Evolutionary conservation across 2,329 filamentous ascomycete species (phyloP).

Genomic region (Ophiosphaerella narmari): DNA sequence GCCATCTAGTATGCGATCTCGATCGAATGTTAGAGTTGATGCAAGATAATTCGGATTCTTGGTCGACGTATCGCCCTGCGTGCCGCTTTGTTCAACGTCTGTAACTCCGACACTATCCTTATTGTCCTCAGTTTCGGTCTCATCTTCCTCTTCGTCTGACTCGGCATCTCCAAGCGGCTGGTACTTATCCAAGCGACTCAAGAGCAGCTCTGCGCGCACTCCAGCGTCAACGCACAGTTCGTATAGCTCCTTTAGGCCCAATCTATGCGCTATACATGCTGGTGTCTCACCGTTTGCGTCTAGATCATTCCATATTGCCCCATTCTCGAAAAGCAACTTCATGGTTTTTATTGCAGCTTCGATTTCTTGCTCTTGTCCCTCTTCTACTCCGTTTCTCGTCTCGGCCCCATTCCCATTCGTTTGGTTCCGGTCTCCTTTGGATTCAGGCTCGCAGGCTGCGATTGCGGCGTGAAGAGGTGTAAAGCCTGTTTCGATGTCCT

Average conservation of each 20-base stretch:
- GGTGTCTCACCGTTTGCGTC: constrained; percentile 87
- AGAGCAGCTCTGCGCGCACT: constrained; percentile 84
- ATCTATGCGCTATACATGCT: constrained; percentile 75
- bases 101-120: constrained; percentile 28
- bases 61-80: constrained; percentile 41
- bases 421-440: constrained; percentile 27
- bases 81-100: constrained; percentile 32
- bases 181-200: constrained; percentile 82
- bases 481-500: constrained; percentile 83
- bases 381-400: constrained; percentile 27
- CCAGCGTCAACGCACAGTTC: constrained; percentile 85
- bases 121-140: constrained; percentile 41
- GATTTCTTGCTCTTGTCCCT: constrained; percentile 41
- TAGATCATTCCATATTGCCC: constrained; percentile 97
- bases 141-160: constrained; percentile 53
- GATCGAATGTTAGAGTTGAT: constrained; percentile 54
- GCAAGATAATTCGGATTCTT: constrained; percentile 55
- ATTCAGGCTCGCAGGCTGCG: constrained; percentile 59
- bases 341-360: constrained; percentile 69
- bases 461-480: constrained; percentile 90
- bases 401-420: constrained; percentile 36
- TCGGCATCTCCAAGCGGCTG: constrained; percentile 69
- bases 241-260: constrained; percentile 75
- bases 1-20: constrained; percentile 52
- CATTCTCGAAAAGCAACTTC: constrained; percentile 78